Evolutionary conservation across 306 rosid genomes (phyloP).

Genomic region (Prunus dulcis): DNA sequence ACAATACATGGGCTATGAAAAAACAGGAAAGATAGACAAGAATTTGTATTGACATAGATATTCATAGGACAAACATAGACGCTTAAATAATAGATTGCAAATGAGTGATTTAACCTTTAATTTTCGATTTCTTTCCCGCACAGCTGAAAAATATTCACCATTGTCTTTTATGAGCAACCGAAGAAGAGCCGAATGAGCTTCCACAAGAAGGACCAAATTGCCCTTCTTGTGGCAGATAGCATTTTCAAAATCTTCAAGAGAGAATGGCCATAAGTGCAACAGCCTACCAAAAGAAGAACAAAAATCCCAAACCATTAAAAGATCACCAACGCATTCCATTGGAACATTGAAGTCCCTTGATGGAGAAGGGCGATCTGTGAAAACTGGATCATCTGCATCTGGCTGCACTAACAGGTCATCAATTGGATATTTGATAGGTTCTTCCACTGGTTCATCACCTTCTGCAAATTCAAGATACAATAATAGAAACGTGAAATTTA

Average conservation of each 20-base stretch:
- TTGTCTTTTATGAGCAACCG: constrained; percentile 69
- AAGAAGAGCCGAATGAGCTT: constrained; percentile 77
- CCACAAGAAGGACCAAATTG: constrained; percentile 73
- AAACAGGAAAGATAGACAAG: not conserved
- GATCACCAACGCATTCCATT: constrained; percentile 70
- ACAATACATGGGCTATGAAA: not conserved
- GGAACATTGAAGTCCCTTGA: constrained; percentile 72
- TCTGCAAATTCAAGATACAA: constrained; percentile 38
- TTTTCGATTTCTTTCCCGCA: constrained; percentile 51
- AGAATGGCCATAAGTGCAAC: constrained; percentile 70
- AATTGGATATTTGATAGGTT: constrained; percentile 77
- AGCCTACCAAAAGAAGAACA: constrained; percentile 65
- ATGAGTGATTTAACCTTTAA: constrained; percentile 46
- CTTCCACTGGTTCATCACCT: constrained; percentile 41
- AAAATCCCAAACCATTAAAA: constrained; percentile 93
- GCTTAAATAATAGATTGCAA: constrained; percentile 10
- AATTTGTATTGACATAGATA: not conserved
- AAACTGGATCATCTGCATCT: constrained; percentile 69
- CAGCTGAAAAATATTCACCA: constrained; percentile 44
- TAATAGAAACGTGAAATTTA: not conserved
- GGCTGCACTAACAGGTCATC: constrained; percentile 87
- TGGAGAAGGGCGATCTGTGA: constrained; percentile 68
- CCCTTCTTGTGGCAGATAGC: constrained; percentile 80
- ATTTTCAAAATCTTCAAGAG: constrained; percentile 84
- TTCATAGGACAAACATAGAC: not conserved